phyloP scores from a whole-genome alignment of 345 rosid species.

The Lumnitzera racemosa region DNA sequence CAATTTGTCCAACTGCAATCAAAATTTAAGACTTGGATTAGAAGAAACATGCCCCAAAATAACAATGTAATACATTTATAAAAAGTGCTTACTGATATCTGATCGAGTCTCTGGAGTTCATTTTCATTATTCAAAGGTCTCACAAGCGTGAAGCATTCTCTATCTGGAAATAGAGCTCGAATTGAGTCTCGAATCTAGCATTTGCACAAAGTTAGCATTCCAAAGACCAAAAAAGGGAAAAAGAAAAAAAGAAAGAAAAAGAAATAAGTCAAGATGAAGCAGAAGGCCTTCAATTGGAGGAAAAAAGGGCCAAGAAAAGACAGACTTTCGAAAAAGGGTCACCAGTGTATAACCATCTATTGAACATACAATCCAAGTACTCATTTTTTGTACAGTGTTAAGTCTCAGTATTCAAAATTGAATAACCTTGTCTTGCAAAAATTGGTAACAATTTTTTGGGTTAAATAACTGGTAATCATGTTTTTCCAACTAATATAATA shows the following conservation, averaged over 20 bases:
- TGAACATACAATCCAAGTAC: no score
- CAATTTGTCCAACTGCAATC: conserved; percentile 58
- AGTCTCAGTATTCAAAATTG: no score
- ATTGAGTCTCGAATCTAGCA: conserved; percentile 83
- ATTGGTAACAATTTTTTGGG: no score
- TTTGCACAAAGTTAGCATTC: conserved; percentile 14
- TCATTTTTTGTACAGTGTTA: no score
- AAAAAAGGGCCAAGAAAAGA: background rate
- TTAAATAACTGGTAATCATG: no score
- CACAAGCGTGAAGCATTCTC: conserved; percentile 89
- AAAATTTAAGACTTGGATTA: background rate
- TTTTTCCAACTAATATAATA: background rate
- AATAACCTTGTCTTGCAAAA: no score
- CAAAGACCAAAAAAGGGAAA: background rate
- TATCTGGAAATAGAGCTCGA: conserved; percentile 86
- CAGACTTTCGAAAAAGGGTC: background rate
- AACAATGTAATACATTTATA: background rate
- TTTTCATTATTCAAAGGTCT: conserved; percentile 84
- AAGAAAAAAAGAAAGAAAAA: background rate
- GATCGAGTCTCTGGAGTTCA: conserved; percentile 90
- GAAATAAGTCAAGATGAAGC: background rate
- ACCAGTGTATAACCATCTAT: background rate
- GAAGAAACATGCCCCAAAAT: background rate
- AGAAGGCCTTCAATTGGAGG: no score
- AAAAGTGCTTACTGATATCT: conserved; percentile 55